Percentiles rank a stretch among this genome's conserved stretches.
Conservation (phyloP, 345 rosid species). For the Aquilaria yunnanensis region DNA sequence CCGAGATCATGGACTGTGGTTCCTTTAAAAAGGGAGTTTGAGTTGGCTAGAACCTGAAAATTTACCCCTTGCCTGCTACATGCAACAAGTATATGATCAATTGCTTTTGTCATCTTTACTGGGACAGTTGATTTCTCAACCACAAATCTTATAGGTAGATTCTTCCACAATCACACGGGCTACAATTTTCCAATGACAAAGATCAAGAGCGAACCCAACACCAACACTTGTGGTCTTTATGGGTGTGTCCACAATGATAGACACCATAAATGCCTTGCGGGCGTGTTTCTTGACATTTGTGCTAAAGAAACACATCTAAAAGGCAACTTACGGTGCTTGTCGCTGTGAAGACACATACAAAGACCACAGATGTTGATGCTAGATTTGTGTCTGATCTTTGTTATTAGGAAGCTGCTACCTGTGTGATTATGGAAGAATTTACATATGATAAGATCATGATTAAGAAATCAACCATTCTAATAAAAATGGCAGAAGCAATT, state of each 20-base stretch:
- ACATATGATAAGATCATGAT: no score
- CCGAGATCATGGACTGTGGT: no score
- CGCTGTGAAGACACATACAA: no score
- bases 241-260: conserved; percentile 79
- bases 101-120: conserved; percentile 81
- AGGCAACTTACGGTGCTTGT: no score
- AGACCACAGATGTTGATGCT: no score
- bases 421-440: no score
- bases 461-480: no score
- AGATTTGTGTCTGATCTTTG: no score
- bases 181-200: conserved; percentile 87
- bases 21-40: no score
- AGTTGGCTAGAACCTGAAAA: conserved; percentile 28
- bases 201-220: conserved; percentile 84
- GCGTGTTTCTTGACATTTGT: conserved; percentile 68
- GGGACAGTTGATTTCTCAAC: conserved; percentile 94
- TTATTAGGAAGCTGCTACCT: no score
- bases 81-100: conserved; percentile 53
- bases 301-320: conserved; percentile 41
- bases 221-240: conserved; percentile 81
- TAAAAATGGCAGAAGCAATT: no score
- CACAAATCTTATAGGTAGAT: conserved; percentile 65
- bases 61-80: conserved; percentile 81
- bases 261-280: conserved; percentile 67
- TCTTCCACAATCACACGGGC: conserved; percentile 87